Conservation (phyloP, 78 protist species). For the Cavenderia fasciculata region DNA sequence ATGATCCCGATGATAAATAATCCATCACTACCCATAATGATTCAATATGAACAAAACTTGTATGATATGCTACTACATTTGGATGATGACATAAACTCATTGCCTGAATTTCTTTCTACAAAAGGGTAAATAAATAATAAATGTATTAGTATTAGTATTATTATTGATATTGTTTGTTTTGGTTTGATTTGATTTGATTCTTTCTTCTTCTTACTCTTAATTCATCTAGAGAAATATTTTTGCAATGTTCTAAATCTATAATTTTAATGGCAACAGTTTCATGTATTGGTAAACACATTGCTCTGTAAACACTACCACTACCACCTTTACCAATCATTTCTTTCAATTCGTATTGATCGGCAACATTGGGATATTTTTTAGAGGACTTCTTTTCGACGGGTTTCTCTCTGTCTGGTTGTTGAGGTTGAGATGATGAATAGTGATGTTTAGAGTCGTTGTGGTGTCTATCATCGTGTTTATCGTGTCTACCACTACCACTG, state of each 20-base stretch:
- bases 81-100: conserved; percentile 75
- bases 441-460: not conserved
- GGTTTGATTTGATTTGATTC: not conserved
- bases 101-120: conserved; percentile 70
- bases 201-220: conserved; percentile 21
- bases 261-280: conserved; percentile 66
- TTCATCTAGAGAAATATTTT: conserved; percentile 62
- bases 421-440: not conserved
- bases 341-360: conserved; percentile 65
- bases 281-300: conserved; percentile 39
- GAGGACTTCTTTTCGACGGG: not conserved
- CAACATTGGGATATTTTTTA: conserved; percentile 48
- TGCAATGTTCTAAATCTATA: conserved; percentile 77
- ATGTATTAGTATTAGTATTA: not conserved
- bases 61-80: conserved; percentile 75
- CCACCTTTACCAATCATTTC: conserved; percentile 75
- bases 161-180: not conserved
- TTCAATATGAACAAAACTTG: conserved; percentile 70
- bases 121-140: not conserved
- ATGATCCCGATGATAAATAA: conserved; percentile 88
- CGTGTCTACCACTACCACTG: not conserved
- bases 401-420: not conserved
- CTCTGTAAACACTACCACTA: conserved; percentile 61
- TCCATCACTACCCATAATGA: conserved; percentile 94
- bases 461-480: conserved; percentile 7